Base-by-base conservation (phyloP, 2,329 filamentous ascomycete genomes). In the Cadophora malorum region DNA sequence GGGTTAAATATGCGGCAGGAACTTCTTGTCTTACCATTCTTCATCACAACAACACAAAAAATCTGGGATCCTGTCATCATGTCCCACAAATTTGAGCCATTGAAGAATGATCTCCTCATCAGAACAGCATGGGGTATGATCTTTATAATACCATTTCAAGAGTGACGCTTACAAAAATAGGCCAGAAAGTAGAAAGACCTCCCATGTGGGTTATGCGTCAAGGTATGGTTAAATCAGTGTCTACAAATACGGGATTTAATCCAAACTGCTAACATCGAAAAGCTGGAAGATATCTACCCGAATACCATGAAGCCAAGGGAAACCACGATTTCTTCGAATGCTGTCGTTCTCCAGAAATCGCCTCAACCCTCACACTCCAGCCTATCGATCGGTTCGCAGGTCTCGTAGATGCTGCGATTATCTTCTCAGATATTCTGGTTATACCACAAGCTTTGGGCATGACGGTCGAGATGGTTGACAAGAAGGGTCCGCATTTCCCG, bases 201-300 rank as follows among this genome's bases (percentile, higher is more conserved):
- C 96, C 96, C 67, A 93, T 96, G 84, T 99, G 96, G 96, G 94
- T 99, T 79, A 99, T 99, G 96, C 92, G 96, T 81, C 96, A 99
- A 89, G 94, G 94, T 95, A 76, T 80, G 80, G n/a, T 35, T 38
- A 19, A 25, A 56, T 47, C 6, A 49, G 2, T 50, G 8, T 23
- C 5, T n/a, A 10, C 6, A 35, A 31, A 28, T 12, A 62, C 31
- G 3, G 52, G 9, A 38, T 2, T 25, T 14, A 3, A 19, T 65
- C 6, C 19, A 49, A 10, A 8, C 8, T 33, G 38, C 33, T 63
- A 25, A 55, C 14, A 14, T 21, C 10, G 16, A 21, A 14, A 25
- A 97, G 96, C 96, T 77, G 96, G 96, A 69, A 91, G 96, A 75
- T 99, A 99, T 80, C 91, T 99, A 25, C 96, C 95, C 71, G 96